phyloP scores from a whole-genome alignment of 352 stramenopile species.

The Thalassiosira sp. region DNA sequence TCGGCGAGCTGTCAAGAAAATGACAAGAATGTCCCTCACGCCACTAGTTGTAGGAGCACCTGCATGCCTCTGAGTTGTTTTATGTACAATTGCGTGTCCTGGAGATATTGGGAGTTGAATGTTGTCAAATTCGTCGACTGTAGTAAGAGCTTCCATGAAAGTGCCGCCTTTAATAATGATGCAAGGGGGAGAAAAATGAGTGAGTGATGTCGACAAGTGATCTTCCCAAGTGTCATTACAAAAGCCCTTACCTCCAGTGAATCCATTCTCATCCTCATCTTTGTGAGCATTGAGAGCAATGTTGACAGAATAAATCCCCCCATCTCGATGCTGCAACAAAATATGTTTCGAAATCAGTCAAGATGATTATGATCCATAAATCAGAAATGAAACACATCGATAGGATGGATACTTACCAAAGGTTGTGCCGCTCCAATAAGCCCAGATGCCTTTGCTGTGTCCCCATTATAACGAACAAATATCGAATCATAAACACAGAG shows the following conservation, averaged over 20 bases:
- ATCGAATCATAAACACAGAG: slow-evolving; percentile 72
- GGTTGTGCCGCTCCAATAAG: no score
- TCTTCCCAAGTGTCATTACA: no score
- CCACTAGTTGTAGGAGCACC: slow-evolving; percentile 51
- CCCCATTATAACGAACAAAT: slow-evolving; percentile 73
- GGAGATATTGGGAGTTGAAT: slow-evolving; percentile 37
- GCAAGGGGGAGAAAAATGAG: no score
- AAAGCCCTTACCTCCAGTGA: no score
- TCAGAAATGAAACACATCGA: no score
- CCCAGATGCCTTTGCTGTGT: slow-evolving; percentile 25
- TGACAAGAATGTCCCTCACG: slow-evolving; percentile 70
- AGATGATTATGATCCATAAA: no score
- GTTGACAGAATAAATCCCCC: slow-evolving; percentile 69
- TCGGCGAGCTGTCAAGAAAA: slow-evolving; percentile 57
- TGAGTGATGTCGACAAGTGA: no score
- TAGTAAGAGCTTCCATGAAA: slow-evolving; percentile 61
- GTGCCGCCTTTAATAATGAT: no score
- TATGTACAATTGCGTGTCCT: slow-evolving; percentile 61
- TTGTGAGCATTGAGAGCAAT: slow-evolving; percentile 65
- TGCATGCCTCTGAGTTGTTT: slow-evolving; percentile 60
- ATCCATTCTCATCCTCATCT: slow-evolving; percentile 54
- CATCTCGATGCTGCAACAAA: slow-evolving; percentile 70
- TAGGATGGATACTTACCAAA: no score
- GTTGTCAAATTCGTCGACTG: not conserved
- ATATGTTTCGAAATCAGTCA: not conserved